Evolutionary conservation across 345 rosid species (phyloP).

Genomic region (Anastatica hierochuntica): DNA sequence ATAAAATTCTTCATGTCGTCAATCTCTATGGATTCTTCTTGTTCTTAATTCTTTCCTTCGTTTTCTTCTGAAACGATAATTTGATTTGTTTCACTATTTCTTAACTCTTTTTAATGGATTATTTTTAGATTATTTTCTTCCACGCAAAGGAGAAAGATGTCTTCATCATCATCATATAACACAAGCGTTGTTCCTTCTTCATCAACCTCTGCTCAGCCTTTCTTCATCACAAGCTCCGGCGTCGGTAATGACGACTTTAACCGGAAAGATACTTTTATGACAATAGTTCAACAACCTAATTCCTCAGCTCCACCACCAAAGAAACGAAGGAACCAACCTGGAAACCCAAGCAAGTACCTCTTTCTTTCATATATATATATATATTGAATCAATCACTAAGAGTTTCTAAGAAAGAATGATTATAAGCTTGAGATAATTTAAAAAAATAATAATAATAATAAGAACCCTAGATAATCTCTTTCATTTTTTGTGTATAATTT

Average conservation of each 20-base stretch:
- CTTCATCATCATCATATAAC: conserved; percentile 32
- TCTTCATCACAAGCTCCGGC: conserved; percentile 22
- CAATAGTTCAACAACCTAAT: conserved; percentile 34
- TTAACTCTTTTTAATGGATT: neutral
- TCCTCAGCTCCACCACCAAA: conserved; percentile 44
- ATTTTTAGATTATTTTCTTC: conserved; percentile 20
- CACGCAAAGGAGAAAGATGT: conserved; percentile 30
- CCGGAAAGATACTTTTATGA: conserved; percentile 35
- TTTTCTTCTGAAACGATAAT: conserved; percentile 20
- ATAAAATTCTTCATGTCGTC: conserved; percentile 26
- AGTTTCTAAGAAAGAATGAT: too few species aligned
- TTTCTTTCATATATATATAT: neutral
- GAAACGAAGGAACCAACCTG: conserved; percentile 74
- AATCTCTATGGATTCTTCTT: conserved; percentile 29
- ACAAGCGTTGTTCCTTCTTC: conserved; percentile 23
- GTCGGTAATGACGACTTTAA: conserved; percentile 29
- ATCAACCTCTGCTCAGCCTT: conserved; percentile 26
- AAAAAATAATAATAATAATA: neutral
- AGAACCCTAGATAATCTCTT: conserved; percentile 6
- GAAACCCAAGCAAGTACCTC: conserved; percentile 69
- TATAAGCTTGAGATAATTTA: too few species aligned
- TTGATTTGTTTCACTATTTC: conserved; percentile 2
- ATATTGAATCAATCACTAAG: too few species aligned
- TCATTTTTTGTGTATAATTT: neutral
- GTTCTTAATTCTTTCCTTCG: conserved; percentile 25